These are phyloP conservation scores for Colletotrichum sp. DNA, from an alignment of 2,329 filamentous ascomycete genomes.

Conservation along the genomic window DNA sequence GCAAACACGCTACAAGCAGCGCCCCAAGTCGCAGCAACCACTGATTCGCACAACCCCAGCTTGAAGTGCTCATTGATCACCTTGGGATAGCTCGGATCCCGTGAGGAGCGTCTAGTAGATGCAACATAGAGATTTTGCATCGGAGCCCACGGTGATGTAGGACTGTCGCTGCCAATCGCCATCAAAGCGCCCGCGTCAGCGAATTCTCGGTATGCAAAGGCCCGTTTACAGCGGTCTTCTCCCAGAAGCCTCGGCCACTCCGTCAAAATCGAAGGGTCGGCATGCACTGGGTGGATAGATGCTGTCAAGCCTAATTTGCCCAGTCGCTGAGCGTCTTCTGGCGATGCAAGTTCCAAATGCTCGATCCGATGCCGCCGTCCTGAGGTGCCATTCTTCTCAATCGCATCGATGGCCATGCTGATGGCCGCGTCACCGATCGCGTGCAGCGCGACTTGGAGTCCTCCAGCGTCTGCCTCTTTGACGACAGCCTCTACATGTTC, in stretches of 20 bases:
- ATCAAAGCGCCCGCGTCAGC: slow-evolving; percentile 57
- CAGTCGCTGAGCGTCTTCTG: slow-evolving; percentile 59
- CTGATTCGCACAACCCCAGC: slow-evolving; percentile 56
- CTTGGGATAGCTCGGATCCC: slow-evolving; percentile 46
- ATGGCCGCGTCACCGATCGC: slow-evolving; percentile 69
- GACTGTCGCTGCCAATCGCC: slow-evolving; percentile 64
- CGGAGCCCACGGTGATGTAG: slow-evolving; percentile 61
- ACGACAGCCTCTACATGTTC: slow-evolving; percentile 60
- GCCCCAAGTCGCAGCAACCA: slow-evolving; percentile 59
- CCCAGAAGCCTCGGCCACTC: slow-evolving; percentile 67
- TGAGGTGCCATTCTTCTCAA: slow-evolving; percentile 48
- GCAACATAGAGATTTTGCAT: slow-evolving; percentile 64
- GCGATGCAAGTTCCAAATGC: slow-evolving; percentile 65
- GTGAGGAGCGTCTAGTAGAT: slow-evolving; percentile 60
- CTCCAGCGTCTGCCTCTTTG: slow-evolving; percentile 53
- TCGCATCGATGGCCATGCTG: slow-evolving; percentile 59
- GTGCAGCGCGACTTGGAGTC: slow-evolving; percentile 67
- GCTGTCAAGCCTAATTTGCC: slow-evolving; percentile 65
- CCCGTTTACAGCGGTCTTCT: slow-evolving; percentile 55
- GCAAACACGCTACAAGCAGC: slow-evolving; percentile 64
- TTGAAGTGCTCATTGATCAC: slow-evolving; percentile 59
- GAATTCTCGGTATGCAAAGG: slow-evolving; percentile 69
- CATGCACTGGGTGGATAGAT: slow-evolving; percentile 63
- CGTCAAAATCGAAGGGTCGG: slow-evolving; percentile 64
- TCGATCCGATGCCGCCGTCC: slow-evolving; percentile 66